Evolutionary conservation across 257 asterid species (phyloP).

Genomic region (Jaltomata sinuosa): DNA sequence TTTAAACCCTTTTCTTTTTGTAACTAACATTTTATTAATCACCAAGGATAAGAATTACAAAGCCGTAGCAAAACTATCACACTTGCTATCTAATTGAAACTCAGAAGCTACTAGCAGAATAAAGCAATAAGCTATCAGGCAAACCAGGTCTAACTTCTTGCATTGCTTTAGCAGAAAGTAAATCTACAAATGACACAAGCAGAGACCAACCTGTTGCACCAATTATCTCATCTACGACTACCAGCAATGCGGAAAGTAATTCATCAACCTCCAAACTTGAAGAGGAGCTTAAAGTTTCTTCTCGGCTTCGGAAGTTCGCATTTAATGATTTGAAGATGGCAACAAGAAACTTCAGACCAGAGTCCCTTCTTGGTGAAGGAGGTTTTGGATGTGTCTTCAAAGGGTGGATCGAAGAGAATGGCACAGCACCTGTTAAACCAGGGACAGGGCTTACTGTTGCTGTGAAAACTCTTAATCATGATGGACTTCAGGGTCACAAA

Average conservation of each 20-base stretch:
- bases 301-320: slow-evolving; percentile 76
- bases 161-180: slow-evolving; percentile 44
- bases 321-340: slow-evolving; percentile 87
- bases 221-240: slow-evolving; percentile 51
- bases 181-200: slow-evolving; percentile 53
- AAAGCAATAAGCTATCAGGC: background rate
- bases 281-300: slow-evolving; percentile 79
- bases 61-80: background rate
- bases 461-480: slow-evolving; percentile 91
- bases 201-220: slow-evolving; percentile 62
- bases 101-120: background rate
- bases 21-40: background rate
- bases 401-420: slow-evolving; percentile 99
- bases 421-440: slow-evolving; percentile 97
- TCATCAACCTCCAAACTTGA: slow-evolving; percentile 67
- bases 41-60: background rate
- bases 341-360: slow-evolving; percentile 93
- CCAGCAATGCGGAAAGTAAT: slow-evolving; percentile 65
- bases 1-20: background rate
- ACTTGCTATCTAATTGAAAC: background rate
- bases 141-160: slow-evolving; percentile 5
- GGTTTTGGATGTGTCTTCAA: slow-evolving; percentile 98
- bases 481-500: slow-evolving; percentile 98
- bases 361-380: slow-evolving; percentile 97
- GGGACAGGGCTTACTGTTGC: slow-evolving; percentile 99